Conservation (phyloP, 164 flowering plant genomes). For the Macadamia tetraphylla region DNA sequence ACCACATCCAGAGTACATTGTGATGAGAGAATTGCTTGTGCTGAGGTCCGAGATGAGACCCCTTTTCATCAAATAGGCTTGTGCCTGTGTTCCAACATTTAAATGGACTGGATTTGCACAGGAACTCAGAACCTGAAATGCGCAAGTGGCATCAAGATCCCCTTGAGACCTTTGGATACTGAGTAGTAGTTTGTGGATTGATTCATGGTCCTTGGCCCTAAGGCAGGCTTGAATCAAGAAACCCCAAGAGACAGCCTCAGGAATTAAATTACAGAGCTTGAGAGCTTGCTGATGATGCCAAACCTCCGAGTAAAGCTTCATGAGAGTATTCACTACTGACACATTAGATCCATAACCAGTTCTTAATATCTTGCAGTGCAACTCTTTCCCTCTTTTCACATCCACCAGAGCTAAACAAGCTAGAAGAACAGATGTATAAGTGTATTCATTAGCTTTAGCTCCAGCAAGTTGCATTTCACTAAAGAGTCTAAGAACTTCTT, state of each 20-base stretch:
- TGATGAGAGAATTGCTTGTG: conserved; percentile 25
- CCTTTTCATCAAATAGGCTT: conserved; percentile 29
- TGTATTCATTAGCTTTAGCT: conserved; percentile 23
- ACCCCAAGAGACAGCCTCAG: conserved; percentile 18
- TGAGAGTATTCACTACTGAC: conserved; percentile 18
- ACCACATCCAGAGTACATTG: conserved; percentile 31
- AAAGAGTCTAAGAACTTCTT: conserved; percentile 18
- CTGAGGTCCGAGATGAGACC: conserved; percentile 23
- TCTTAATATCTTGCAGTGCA: conserved; percentile 24
- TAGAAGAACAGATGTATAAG: conserved; percentile 24
- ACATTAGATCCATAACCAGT: conserved; percentile 20
- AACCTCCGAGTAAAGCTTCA: conserved; percentile 20
- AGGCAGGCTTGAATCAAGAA: conserved; percentile 18
- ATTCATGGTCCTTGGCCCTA: conserved; percentile 15
- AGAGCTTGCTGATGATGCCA: conserved; percentile 20
- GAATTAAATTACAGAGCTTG: conserved; percentile 19
- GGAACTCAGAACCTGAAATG: conserved; percentile 14
- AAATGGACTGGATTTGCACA: conserved; percentile 20
- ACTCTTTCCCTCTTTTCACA: conserved; percentile 17
- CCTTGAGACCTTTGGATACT: conserved; percentile 20
- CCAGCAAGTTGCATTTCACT: conserved; percentile 18
- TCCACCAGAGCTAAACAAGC: conserved; percentile 25
- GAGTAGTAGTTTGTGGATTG: conserved; percentile 15
- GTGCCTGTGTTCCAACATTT: conserved; percentile 29
- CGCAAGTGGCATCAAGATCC: conserved; percentile 14